Evolutionary conservation across 2,329 filamentous ascomycete genomes (phyloP).

Genomic region (Nemania sp.): DNA sequence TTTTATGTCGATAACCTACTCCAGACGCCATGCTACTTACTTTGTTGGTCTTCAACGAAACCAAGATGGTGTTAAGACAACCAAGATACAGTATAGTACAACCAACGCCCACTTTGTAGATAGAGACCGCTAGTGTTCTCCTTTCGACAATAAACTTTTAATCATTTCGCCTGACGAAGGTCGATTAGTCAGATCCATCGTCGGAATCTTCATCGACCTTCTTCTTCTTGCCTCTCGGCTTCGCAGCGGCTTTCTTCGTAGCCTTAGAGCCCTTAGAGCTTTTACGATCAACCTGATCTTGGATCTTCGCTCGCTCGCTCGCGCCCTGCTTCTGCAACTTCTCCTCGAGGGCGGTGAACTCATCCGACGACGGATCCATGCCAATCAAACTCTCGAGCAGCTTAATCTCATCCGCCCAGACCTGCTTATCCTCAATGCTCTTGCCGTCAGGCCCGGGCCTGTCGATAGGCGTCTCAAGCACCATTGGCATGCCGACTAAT

Average conservation of each 20-base stretch:
- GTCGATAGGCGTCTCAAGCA: constrained; percentile 95
- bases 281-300: constrained; percentile 79
- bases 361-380: constrained; percentile 74
- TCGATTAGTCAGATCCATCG: constrained; percentile 30
- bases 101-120: not conserved
- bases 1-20: no score
- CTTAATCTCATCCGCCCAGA: constrained; percentile 96
- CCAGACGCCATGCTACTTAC: constrained; percentile 21
- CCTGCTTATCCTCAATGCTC: constrained; percentile 72
- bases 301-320: constrained; percentile 72
- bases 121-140: no score
- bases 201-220: constrained; percentile 29
- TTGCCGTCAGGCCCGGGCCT: constrained; percentile 66
- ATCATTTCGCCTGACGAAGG: not conserved
- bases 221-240: constrained; percentile 32
- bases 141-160: not conserved
- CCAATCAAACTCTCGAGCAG: constrained; percentile 85
- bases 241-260: constrained; percentile 44
- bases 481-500: constrained; percentile 81
- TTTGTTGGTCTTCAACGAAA: no score
- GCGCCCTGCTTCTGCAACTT: constrained; percentile 69
- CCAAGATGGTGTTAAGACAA: not conserved
- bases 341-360: constrained; percentile 68
- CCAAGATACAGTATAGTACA: constrained; percentile 8
- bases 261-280: constrained; percentile 64